Evolutionary conservation across 2,329 filamentous ascomycete species (phyloP).

Genomic region (Alternaria triticimaculans): DNA sequence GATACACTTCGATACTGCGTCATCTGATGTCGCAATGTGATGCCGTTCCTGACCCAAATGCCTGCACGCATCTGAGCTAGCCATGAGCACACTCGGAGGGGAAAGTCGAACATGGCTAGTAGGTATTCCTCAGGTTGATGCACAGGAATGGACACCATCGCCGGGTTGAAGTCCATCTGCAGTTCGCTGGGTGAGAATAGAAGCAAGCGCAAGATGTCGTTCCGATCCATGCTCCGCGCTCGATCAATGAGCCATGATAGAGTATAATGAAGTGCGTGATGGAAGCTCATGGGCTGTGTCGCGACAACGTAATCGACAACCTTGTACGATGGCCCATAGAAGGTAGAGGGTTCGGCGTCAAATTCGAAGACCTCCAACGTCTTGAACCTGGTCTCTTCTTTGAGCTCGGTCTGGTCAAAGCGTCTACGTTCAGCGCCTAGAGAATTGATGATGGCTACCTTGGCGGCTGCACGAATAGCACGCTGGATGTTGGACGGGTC

Average conservation of each 20-base stretch:
- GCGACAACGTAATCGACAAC: slow-evolving; percentile 85
- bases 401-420: slow-evolving; percentile 87
- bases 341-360: slow-evolving; percentile 55
- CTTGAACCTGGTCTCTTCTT: slow-evolving; percentile 85
- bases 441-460: slow-evolving; percentile 86
- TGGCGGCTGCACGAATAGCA: slow-evolving; percentile 77
- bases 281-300: slow-evolving; percentile 91
- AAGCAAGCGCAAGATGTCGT: slow-evolving; percentile 72
- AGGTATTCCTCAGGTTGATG: slow-evolving; percentile 77
- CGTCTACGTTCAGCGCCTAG: slow-evolving; percentile 85
- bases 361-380: slow-evolving; percentile 80
- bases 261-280: slow-evolving; percentile 95
- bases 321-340: slow-evolving; percentile 58
- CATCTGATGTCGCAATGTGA: slow-evolving; percentile 94
- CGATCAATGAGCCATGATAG: slow-evolving; percentile 95
- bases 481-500: slow-evolving; percentile 70
- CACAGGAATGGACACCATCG: slow-evolving; percentile 66
- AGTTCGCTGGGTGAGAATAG: slow-evolving; percentile 76
- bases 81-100: slow-evolving; percentile 93
- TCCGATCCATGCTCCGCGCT: slow-evolving; percentile 74
- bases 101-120: slow-evolving; percentile 89
- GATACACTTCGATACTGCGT: slow-evolving; percentile 89
- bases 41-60: slow-evolving; percentile 98
- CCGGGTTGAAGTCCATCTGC: slow-evolving; percentile 63
- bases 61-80: slow-evolving; percentile 96